A percentile compares a stretch with the other conserved stretches of the same genome.
Conservation (phyloP, 78 protist species). For the Dictyostelium capitatum region DNA sequence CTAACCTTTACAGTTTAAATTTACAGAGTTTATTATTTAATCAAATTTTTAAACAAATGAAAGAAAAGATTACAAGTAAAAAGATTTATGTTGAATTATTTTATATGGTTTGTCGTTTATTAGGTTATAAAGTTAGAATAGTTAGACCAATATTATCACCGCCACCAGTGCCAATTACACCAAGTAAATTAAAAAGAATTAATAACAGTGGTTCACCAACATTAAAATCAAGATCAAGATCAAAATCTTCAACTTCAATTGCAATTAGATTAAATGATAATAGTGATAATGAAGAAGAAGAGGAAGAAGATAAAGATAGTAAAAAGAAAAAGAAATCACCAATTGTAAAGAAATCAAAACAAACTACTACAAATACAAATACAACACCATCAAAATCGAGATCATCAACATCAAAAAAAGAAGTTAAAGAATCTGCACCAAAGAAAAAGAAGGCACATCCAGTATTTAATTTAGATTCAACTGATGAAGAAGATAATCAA, state of each 20-base stretch:
- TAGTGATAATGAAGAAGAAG: not conserved
- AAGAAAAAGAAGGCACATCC: not conserved
- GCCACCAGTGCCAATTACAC: slow-evolving; percentile 49
- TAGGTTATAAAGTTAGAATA: slow-evolving; percentile 13
- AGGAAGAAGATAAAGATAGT: not conserved
- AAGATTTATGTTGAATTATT: slow-evolving; percentile 21
- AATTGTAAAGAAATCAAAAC: slow-evolving; percentile 10
- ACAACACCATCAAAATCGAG: not conserved
- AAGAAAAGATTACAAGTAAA: not conserved
- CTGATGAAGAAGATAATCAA: not conserved
- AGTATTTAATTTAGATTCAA: not conserved
- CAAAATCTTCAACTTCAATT: slow-evolving; percentile 18
- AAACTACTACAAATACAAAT: not conserved
- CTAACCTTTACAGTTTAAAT: not conserved
- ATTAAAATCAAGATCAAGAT: not conserved
- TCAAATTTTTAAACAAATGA: not conserved
- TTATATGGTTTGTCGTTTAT: slow-evolving; percentile 33
- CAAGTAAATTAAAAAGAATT: slow-evolving; percentile 28
- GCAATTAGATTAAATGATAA: not conserved
- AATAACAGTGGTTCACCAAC: not conserved
- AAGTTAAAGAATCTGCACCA: not conserved
- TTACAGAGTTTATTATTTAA: slow-evolving; percentile 5
- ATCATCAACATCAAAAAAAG: slow-evolving; percentile 2
- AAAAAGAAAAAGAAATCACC: not conserved
- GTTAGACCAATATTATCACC: slow-evolving; percentile 18